Conservation (phyloP, 2,329 filamentous ascomycete genomes). For the Nemania sp. region DNA sequence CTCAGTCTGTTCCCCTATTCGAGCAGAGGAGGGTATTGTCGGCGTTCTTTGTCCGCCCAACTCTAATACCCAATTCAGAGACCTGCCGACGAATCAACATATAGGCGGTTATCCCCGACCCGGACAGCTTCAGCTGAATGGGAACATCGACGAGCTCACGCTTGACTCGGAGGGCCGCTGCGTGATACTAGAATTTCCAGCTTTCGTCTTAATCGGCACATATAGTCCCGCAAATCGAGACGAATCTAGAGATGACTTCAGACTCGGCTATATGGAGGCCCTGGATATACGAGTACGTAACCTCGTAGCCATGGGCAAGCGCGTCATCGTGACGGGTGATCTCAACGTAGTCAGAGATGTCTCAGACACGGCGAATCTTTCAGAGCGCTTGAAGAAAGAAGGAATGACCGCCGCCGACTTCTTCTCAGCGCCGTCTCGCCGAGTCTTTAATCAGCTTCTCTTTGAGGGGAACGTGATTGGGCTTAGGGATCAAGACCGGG, state of each 20-base stretch:
- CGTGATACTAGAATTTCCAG: slow-evolving; percentile 88
- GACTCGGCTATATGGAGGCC: slow-evolving; percentile 76
- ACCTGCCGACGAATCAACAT: slow-evolving; percentile 72
- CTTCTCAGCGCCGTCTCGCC: slow-evolving; percentile 70
- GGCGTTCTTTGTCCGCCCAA: slow-evolving; percentile 77
- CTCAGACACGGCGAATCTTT: slow-evolving; percentile 76
- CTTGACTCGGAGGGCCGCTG: slow-evolving; percentile 93
- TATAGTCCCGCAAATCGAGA: slow-evolving; percentile 92
- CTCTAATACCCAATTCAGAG: slow-evolving; percentile 71
- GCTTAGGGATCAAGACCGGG: slow-evolving; percentile 68
- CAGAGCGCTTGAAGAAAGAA: slow-evolving; percentile 73
- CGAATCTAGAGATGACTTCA: slow-evolving; percentile 80
- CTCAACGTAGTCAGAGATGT: slow-evolving; percentile 75
- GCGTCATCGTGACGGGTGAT: slow-evolving; percentile 84
- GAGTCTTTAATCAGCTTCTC: slow-evolving; percentile 85
- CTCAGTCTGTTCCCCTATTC: slow-evolving; percentile 79
- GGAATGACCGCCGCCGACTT: slow-evolving; percentile 72
- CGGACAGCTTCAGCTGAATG: slow-evolving; percentile 73
- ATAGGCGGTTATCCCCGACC: slow-evolving; percentile 87
- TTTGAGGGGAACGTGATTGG: slow-evolving; percentile 71
- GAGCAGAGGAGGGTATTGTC: slow-evolving; percentile 91
- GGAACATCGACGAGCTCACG: slow-evolving; percentile 66
- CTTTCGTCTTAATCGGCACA: slow-evolving; percentile 89
- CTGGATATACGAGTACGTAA: slow-evolving; percentile 87
- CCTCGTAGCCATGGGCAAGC: slow-evolving; percentile 76